A percentile compares a stretch with the other conserved stretches of the same genome.
These are phyloP conservation scores for Pichia sp. DNA, from an alignment of 1,139 yeast genomes.

Conservation along the genomic window DNA sequence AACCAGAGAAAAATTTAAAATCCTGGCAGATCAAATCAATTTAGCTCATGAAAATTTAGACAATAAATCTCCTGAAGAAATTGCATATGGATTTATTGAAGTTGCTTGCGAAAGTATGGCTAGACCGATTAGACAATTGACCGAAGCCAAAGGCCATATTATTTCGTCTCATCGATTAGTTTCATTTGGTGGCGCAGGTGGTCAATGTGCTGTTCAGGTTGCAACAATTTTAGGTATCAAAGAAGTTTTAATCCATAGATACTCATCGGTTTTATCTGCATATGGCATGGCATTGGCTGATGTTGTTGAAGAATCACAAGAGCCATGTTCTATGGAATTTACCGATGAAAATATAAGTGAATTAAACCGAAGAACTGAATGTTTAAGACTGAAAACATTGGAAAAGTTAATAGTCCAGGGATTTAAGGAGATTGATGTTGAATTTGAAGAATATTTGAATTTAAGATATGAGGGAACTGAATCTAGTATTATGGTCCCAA, in stretches of 20 bases:
- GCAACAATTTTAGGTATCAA: constrained; percentile 43
- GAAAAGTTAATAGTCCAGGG: constrained; percentile 42
- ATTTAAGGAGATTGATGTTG: constrained; percentile 29
- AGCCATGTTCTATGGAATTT: constrained; percentile 43
- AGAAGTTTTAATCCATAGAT: constrained; percentile 43
- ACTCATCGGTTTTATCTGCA: constrained; percentile 50
- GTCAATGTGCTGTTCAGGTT: constrained; percentile 50
- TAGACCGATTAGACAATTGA: constrained; percentile 48
- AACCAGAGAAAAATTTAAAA: constrained; percentile 35
- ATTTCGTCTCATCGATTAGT: constrained; percentile 43
- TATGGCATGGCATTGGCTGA: constrained; percentile 53
- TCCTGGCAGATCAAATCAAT: constrained; percentile 40
- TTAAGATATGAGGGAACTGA: constrained; percentile 85
- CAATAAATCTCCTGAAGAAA: constrained; percentile 38
- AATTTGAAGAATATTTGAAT: constrained; percentile 60
- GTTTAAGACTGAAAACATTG: constrained; percentile 31
- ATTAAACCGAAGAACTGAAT: constrained; percentile 33
- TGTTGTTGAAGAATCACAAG: constrained; percentile 59
- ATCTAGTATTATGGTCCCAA: constrained; percentile 66
- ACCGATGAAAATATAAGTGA: constrained; percentile 29
- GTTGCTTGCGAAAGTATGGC: constrained; percentile 55
- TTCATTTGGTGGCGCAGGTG: constrained; percentile 55
- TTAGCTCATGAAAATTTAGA: constrained; percentile 25
- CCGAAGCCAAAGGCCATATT: constrained; percentile 49
- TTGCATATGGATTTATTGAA: constrained; percentile 47